phyloP scores from a whole-genome alignment of 2,329 filamentous ascomycete genomes.

The Cadophora gregata region DNA sequence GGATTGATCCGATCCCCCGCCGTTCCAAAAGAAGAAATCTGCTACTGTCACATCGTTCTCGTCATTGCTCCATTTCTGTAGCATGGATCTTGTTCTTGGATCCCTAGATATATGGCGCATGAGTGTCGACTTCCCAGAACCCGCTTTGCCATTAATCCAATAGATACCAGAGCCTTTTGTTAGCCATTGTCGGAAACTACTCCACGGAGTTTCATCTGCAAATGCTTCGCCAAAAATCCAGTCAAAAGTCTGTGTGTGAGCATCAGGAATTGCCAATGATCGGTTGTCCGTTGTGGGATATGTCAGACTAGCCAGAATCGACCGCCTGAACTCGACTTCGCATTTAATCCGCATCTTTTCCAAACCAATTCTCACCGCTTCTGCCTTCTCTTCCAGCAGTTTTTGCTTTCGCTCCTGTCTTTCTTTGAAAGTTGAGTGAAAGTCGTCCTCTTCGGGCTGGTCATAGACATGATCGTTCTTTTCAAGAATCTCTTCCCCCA shows the following conservation, averaged over 20 bases:
- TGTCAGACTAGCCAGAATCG: constrained; percentile 13
- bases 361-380: too few species aligned
- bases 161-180: too few species aligned
- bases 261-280: constrained; percentile 3
- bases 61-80: neutral
- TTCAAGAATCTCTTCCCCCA: neutral
- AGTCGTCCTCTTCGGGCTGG: neutral
- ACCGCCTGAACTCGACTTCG: neutral
- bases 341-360: neutral
- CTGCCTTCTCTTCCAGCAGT: neutral
- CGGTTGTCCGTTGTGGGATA: constrained; percentile 17
- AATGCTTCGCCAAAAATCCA: constrained; percentile 27
- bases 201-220: constrained; percentile 28
- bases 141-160: too few species aligned
- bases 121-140: too few species aligned
- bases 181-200: neutral
- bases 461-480: neutral
- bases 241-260: constrained; percentile 25
- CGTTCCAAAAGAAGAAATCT: constrained; percentile 54
- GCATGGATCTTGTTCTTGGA: neutral
- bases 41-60: constrained; percentile 39
- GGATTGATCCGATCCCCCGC: constrained; percentile 41
- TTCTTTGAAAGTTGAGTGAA: neutral
- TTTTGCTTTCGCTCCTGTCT: neutral
- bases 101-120: too few species aligned